These are phyloP conservation scores for Solanum ossicruentum DNA, from an alignment of 257 asterid species.

Conservation along the genomic window DNA sequence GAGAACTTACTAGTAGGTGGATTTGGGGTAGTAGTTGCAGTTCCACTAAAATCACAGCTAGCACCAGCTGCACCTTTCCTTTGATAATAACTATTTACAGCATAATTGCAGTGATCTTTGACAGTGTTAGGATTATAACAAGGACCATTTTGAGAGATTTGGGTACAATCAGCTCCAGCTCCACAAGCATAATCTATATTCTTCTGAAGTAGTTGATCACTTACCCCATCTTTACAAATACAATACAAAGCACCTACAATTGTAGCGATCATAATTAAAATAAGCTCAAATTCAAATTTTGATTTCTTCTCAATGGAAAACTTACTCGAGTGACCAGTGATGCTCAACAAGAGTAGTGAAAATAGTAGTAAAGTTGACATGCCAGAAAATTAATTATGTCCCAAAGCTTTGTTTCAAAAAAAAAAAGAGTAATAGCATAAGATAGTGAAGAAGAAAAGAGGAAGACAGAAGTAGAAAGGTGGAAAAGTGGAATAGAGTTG, in stretches of 20 bases:
- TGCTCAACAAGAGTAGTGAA: conserved; percentile 31
- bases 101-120: conserved; percentile 76
- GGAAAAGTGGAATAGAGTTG: neutral
- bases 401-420: neutral
- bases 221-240: conserved; percentile 40
- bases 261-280: neutral
- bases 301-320: neutral
- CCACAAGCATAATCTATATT: conserved; percentile 91
- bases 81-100: conserved; percentile 83
- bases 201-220: conserved; percentile 36
- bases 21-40: conserved; percentile 30
- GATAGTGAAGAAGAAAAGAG: neutral
- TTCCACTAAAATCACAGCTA: conserved; percentile 57
- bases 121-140: conserved; percentile 68
- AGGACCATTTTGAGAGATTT: conserved; percentile 44
- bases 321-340: conserved; percentile 35
- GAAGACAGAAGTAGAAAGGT: neutral
- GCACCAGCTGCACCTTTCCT: conserved; percentile 26
- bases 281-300: neutral
- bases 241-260: conserved; percentile 52
- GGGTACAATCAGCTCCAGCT: conserved; percentile 62
- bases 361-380: conserved; percentile 48
- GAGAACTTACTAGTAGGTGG: conserved; percentile 39
- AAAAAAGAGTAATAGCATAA: too few relatives aligned
- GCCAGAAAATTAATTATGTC: neutral